Conservation (phyloP, 2,329 filamentous ascomycete species). For the Emergomyces africanus region DNA sequence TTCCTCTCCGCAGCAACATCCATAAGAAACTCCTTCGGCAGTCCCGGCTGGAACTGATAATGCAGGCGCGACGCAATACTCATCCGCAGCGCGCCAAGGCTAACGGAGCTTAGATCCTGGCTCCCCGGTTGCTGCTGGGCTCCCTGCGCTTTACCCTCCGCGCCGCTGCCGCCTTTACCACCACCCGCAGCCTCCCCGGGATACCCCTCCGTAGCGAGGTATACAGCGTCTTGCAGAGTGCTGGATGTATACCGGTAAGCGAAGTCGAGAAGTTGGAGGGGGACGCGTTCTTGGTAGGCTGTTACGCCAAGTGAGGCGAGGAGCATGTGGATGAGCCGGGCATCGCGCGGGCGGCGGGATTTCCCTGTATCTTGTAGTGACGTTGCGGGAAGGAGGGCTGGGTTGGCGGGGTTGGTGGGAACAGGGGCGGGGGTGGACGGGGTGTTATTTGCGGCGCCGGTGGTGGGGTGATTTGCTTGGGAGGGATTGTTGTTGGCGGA, state of each 20-base stretch:
- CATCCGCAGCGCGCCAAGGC: conserved; percentile 44
- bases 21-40: conserved; percentile 51
- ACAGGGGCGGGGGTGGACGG: neutral
- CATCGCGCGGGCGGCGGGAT: conserved; percentile 36
- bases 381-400: conserved; percentile 29
- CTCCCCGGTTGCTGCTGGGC: neutral
- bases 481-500: conserved; percentile 14
- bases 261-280: conserved; percentile 40
- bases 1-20: conserved; percentile 46
- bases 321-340: conserved; percentile 39
- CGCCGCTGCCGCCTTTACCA: conserved; percentile 16
- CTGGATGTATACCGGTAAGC: conserved; percentile 42
- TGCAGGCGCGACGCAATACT: conserved; percentile 48
- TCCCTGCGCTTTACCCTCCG: conserved; percentile 7
- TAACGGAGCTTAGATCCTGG: conserved; percentile 28
- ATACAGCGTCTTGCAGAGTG: conserved; percentile 39
- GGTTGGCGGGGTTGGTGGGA: conserved; percentile 13
- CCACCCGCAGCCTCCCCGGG: conserved; percentile 23
- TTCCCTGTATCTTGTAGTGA: conserved; percentile 35
- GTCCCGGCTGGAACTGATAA: conserved; percentile 45
- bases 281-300: conserved; percentile 40
- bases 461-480: conserved; percentile 13
- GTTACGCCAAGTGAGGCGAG: conserved; percentile 37
- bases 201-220: conserved; percentile 39
- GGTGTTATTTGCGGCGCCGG: conserved; percentile 13